Percentiles rank a stretch among this genome's conserved stretches.
These are phyloP conservation scores for Planoprotostelium fungivorum DNA, from an alignment of 78 protist species.

Conservation along the genomic window DNA sequence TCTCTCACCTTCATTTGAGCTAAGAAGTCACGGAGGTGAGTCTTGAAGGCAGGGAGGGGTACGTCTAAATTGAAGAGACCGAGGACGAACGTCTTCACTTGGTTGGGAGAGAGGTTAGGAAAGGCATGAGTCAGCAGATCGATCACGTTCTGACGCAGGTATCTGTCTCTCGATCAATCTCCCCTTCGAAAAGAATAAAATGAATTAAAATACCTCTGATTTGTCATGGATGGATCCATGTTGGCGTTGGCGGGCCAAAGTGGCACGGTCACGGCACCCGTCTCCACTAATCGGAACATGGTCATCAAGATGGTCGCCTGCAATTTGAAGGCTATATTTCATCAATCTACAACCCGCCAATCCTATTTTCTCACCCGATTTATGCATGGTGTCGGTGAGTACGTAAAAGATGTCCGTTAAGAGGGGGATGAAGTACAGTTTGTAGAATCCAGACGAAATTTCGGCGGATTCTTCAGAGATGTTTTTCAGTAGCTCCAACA, in stretches of 20 bases:
- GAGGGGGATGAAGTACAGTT: slow-evolving; percentile 27
- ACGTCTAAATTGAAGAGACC: slow-evolving; percentile 6
- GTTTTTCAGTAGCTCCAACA: slow-evolving; percentile 54
- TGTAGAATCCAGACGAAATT: slow-evolving; percentile 47
- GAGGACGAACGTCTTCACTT: slow-evolving; percentile 14
- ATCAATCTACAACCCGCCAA: neutral
- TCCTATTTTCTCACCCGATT: slow-evolving; percentile 12
- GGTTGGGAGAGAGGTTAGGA: slow-evolving; percentile 44
- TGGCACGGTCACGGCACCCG: slow-evolving; percentile 44
- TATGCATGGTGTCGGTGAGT: slow-evolving; percentile 66
- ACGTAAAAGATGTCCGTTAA: slow-evolving; percentile 47
- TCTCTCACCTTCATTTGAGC: slow-evolving; percentile 34
- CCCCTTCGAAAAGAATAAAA: no score
- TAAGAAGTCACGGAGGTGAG: slow-evolving; percentile 62
- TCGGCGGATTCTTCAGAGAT: slow-evolving; percentile 16
- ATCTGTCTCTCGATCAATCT: no score
- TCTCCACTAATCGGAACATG: slow-evolving; percentile 52
- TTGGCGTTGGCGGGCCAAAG: slow-evolving; percentile 9
- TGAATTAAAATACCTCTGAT: slow-evolving; percentile 24
- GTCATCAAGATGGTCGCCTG: slow-evolving; percentile 40
- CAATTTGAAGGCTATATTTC: slow-evolving; percentile 31
- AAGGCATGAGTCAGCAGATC: slow-evolving; percentile 18
- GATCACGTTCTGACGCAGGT: slow-evolving; percentile 14
- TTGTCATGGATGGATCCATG: neutral
- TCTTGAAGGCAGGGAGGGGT: slow-evolving; percentile 30